These are phyloP conservation scores for Calonectria honghensis DNA, from an alignment of 2,329 filamentous ascomycete species.

Conservation along the genomic window DNA sequence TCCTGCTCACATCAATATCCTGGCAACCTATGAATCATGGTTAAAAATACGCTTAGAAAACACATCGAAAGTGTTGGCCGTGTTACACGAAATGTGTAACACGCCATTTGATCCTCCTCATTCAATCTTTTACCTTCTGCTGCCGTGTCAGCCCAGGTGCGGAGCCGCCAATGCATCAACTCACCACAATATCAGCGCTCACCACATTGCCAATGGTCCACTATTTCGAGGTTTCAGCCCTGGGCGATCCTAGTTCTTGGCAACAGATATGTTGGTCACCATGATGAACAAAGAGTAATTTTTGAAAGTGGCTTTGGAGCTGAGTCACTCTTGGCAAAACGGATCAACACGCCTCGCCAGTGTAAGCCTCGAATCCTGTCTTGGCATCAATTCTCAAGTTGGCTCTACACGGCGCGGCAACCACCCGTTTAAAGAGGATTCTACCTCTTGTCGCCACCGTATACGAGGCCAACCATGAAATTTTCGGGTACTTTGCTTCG, in stretches of 20 bases:
- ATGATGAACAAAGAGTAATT: not conserved
- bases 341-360: slow-evolving; percentile 10
- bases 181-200: not conserved
- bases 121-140: not conserved
- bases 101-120: not conserved
- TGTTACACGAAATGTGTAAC: not conserved
- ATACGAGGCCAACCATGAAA: not conserved
- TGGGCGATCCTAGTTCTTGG: not conserved
- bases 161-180: not conserved
- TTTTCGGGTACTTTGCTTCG: not conserved
- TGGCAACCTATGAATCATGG: not conserved
- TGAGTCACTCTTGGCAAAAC: slow-evolving; percentile 19
- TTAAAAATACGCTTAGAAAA: slow-evolving; percentile 6
- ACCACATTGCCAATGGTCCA: not conserved
- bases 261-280: not conserved
- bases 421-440: not conserved
- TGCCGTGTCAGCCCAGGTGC: not conserved
- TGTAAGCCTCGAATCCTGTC: slow-evolving; percentile 8
- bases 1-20: not conserved
- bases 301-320: not conserved
- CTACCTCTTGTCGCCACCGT: not conserved
- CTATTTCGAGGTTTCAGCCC: not conserved
- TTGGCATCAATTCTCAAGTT: not conserved
- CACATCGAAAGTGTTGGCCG: not conserved
- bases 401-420: not conserved